Evolutionary conservation across 2,329 filamentous ascomycete genomes (phyloP).

Genomic region (Fusarium sp.): DNA sequence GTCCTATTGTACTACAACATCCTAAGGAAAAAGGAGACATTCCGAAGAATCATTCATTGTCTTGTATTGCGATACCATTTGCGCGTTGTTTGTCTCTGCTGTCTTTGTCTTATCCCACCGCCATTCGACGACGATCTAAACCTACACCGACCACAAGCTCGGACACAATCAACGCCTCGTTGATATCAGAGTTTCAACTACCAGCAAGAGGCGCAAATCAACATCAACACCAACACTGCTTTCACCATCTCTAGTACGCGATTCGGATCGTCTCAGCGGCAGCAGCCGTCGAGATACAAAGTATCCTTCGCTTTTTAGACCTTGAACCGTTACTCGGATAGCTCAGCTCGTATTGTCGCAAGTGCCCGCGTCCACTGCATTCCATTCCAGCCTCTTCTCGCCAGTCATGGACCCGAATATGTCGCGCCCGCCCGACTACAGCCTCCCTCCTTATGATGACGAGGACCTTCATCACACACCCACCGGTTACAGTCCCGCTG

Average conservation of each 20-base stretch:
- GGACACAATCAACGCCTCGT: conserved; percentile 14
- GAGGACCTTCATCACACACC: conserved; percentile 58
- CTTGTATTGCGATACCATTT: conserved; percentile 11
- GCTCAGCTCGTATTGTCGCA: conserved; percentile 24
- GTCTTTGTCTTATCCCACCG: not conserved
- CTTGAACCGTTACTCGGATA: conserved; percentile 14
- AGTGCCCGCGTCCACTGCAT: conserved; percentile 40
- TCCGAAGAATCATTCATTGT: conserved; percentile 7
- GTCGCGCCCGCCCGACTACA: conserved; percentile 66
- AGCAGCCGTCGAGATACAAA: conserved; percentile 30
- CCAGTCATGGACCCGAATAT: conserved; percentile 60
- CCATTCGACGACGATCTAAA: conserved; percentile 12
- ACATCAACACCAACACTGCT: conserved; percentile 5
- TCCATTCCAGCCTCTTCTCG: conserved; percentile 45
- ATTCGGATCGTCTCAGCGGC: conserved; percentile 24
- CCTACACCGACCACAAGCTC: conserved; percentile 16
- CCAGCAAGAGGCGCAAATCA: conserved; percentile 4
- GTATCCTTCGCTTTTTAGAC: conserved; percentile 6
- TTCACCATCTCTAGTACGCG: not conserved
- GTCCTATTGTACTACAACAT: conserved; percentile 15
- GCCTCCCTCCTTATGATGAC: conserved; percentile 65
- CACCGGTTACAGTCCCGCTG: conserved; percentile 60
- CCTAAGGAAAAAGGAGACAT: conserved; percentile 9
- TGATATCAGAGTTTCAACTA: conserved; percentile 25
- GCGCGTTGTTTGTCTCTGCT: conserved; percentile 5